Evolutionary conservation across 1,284 basidiomycete species (phyloP).

Genomic region (Volvariella surrecta): DNA sequence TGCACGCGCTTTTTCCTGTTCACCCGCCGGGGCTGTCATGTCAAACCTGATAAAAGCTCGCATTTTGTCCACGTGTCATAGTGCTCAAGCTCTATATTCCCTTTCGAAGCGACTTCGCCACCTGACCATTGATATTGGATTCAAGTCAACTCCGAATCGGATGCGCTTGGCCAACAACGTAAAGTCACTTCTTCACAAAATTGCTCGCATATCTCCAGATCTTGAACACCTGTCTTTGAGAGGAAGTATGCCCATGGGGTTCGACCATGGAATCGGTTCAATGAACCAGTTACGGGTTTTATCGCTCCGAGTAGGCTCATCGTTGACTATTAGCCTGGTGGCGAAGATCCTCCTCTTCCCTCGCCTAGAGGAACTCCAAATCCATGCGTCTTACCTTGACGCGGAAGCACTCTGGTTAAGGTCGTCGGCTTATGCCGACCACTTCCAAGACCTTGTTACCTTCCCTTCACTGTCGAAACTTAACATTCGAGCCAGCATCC

Average conservation of each 20-base stretch:
- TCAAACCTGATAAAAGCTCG: conserved; percentile 29
- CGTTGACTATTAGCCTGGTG: conserved; percentile 32
- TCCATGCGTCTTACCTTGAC: conserved; percentile 39
- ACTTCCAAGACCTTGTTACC: too few relatives aligned
- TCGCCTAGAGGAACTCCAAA: conserved; percentile 32
- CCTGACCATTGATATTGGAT: conserved; percentile 37
- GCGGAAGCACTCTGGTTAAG: conserved; percentile 20
- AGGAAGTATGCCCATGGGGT: conserved; percentile 29
- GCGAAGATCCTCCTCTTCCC: conserved; percentile 33
- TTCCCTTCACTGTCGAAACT: conserved; percentile 38
- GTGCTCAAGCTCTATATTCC: conserved; percentile 21
- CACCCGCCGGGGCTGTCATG: conserved; percentile 14
- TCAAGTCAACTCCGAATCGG: conserved; percentile 15
- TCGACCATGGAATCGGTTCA: conserved; percentile 27
- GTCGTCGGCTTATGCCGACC: not conserved
- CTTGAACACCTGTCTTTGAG: conserved; percentile 36
- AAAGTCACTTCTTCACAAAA: conserved; percentile 20
- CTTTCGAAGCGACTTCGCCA: conserved; percentile 28
- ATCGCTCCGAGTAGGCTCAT: conserved; percentile 33
- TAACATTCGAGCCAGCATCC: conserved; percentile 31
- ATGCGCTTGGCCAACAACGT: conserved; percentile 11
- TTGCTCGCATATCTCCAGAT: conserved; percentile 17
- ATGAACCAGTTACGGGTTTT: conserved; percentile 32
- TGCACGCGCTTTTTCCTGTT: too few relatives aligned
- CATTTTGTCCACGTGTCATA: conserved; percentile 27